Conservation (phyloP, 1,284 basidiomycete species). For the Austroboletus rostrupii region DNA sequence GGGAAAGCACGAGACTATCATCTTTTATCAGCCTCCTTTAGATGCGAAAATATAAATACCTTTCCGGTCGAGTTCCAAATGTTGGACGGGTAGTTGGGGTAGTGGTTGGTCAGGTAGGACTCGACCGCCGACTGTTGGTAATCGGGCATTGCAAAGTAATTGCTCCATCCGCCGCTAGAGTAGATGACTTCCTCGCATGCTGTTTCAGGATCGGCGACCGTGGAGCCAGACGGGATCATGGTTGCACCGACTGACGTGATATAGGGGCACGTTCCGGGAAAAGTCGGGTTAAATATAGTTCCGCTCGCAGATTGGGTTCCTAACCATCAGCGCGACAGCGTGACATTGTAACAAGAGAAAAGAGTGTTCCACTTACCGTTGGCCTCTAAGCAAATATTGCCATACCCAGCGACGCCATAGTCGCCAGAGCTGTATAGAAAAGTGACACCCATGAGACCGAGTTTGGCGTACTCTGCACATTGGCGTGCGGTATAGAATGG, state of each 20-base stretch:
- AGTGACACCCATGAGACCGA: constrained; percentile 41
- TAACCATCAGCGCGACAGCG: constrained; percentile 1
- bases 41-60: constrained; percentile 16
- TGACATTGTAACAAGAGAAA: neutral
- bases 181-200: constrained; percentile 37
- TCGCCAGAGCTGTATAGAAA: constrained; percentile 40
- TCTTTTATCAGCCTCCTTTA: neutral
- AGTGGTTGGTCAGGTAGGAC: constrained; percentile 30
- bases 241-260: constrained; percentile 57
- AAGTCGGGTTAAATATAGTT: constrained; percentile 42
- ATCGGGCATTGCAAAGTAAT: constrained; percentile 35
- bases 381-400: constrained; percentile 29
- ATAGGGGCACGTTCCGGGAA: constrained; percentile 57
- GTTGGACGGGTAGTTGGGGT: constrained; percentile 32
- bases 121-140: constrained; percentile 36
- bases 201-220: constrained; percentile 35
- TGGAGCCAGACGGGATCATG: constrained; percentile 41
- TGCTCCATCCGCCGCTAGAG: constrained; percentile 47
- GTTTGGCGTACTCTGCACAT: constrained; percentile 45
- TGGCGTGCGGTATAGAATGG: constrained; percentile 40
- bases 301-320: constrained; percentile 25
- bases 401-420: constrained; percentile 37
- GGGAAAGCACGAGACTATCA: constrained; percentile 40
- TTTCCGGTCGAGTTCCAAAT: constrained; percentile 44
- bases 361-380: constrained; percentile 8